Base-by-base conservation (phyloP, 768 basidiomycete genomes). In the Boletellus ananiceps region DNA sequence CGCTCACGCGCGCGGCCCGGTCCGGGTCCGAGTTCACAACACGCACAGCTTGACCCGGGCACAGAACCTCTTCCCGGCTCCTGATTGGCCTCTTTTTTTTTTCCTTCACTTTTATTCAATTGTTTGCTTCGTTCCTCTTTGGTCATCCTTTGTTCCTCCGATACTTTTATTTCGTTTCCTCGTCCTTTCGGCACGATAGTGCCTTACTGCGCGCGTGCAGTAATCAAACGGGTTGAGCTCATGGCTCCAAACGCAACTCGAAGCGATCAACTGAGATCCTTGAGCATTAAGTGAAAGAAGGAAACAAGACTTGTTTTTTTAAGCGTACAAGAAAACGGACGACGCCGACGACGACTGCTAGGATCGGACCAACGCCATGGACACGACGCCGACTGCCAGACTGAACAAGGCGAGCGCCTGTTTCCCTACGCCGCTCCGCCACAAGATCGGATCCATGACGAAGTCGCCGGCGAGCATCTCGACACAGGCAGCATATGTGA, bases 401-500 rank as follows among this genome's bases (percentile, higher is more conserved):
- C 84, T 86, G 2, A 64, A 60, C 13, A 88, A 66, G 11, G 87
- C 87, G 33, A 84, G 56, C 14, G 66, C 69, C 64, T 83, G 80
- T 41, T 69, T 66, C 38, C 54, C 46, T 14, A 66, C 50, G 15
- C 64, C 56, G 51, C 70, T 66, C 23, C 69, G 66, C 75, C 72
- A 73, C 66, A 71, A 69, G 65, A 57, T 71, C 60, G 37, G 80
- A 34, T 88, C 85, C 68, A 86, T 84, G 37, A 91, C 85, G 56
- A 91, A 90, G 65, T 92, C 88, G 3, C 80, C 88, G 0, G 86
- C 88, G 44, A 92, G 78, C 85, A 92, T 91, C 74, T 91, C 89
- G 7, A 91, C 87, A 9, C 83, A 86, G 11, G 84, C 80, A 0
- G 84, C 88, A 58, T 90, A 91, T 39, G 84, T 88, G 42, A 92